Percentiles rank a stretch among this genome's conserved stretches.
phyloP scores from a whole-genome alignment of 2,329 filamentous ascomycete genomes.

The Kalaharituber pfeilii region DNA sequence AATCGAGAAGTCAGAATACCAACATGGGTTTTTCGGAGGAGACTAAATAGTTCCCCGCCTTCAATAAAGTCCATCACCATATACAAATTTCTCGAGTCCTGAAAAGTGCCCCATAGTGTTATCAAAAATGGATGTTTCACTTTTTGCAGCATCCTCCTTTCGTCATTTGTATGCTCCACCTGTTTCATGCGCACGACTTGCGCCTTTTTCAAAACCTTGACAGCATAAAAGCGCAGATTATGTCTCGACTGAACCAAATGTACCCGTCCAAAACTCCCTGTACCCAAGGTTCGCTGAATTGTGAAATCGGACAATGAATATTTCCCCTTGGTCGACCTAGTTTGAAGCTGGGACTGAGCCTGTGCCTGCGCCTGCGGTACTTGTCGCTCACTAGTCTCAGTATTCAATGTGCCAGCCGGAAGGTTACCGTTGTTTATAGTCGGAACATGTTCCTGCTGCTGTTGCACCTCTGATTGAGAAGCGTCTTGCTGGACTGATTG shows the following conservation, averaged over 20 bases:
- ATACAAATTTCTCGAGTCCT: constrained; percentile 87
- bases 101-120: constrained; percentile 95
- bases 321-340: constrained; percentile 79
- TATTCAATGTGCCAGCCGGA: constrained; percentile 3
- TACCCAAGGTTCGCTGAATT: constrained; percentile 79
- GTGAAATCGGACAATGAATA: constrained; percentile 85
- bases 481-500: neutral
- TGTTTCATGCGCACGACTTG: constrained; percentile 99
- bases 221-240: constrained; percentile 93
- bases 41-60: constrained; percentile 88
- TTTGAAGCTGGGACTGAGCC: constrained; percentile 23
- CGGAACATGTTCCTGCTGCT: neutral
- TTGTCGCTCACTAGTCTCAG: constrained; percentile 10
- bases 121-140: constrained; percentile 97
- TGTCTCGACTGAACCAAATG: constrained; percentile 95
- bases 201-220: constrained; percentile 96
- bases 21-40: constrained; percentile 82
- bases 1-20: constrained; percentile 28
- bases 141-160: constrained; percentile 84
- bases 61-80: constrained; percentile 99
- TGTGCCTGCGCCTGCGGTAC: constrained; percentile 12
- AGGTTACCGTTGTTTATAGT: neutral
- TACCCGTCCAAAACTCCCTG: constrained; percentile 89
- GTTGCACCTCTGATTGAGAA: neutral
- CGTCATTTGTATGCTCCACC: constrained; percentile 97